Evolutionary conservation across 257 asterid genomes (phyloP).

Genomic region (Cruciata laevipes): DNA sequence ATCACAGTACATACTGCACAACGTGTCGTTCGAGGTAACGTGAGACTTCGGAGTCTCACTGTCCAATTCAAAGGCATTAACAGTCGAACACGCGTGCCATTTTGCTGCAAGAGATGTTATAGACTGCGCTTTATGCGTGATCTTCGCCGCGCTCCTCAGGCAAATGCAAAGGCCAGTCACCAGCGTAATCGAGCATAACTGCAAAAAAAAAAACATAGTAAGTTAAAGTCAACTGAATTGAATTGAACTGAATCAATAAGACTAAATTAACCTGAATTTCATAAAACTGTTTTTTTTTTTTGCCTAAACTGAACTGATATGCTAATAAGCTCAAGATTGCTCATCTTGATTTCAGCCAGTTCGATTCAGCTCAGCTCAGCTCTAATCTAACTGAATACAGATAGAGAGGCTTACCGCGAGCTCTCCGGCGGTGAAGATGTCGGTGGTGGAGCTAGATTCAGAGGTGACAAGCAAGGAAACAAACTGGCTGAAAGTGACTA

Average conservation of each 20-base stretch:
- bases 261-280: too few species aligned
- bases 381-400: background rate
- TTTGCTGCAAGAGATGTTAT: slow-evolving; percentile 76
- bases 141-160: slow-evolving; percentile 85
- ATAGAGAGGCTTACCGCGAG: slow-evolving; percentile 50
- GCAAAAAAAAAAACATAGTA: slow-evolving; percentile 14
- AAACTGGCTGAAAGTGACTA: slow-evolving; percentile 79
- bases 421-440: slow-evolving; percentile 70
- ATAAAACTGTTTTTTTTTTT: too few species aligned
- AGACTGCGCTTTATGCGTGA: slow-evolving; percentile 79
- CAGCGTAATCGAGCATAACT: slow-evolving; percentile 73
- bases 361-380: too few species aligned
- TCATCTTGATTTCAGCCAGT: too few species aligned
- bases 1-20: slow-evolving; percentile 31
- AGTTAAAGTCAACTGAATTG: too few species aligned
- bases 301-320: too few species aligned
- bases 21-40: slow-evolving; percentile 21
- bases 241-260: too few species aligned
- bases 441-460: slow-evolving; percentile 38
- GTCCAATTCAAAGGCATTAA: slow-evolving; percentile 36
- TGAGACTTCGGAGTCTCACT: slow-evolving; percentile 37
- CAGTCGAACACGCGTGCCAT: slow-evolving; percentile 88
- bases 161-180: slow-evolving; percentile 81
- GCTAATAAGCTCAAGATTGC: too few species aligned
- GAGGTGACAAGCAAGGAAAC: slow-evolving; percentile 57